phyloP scores from a whole-genome alignment of 306 rosid genomes.

The Prunus campanulata region DNA sequence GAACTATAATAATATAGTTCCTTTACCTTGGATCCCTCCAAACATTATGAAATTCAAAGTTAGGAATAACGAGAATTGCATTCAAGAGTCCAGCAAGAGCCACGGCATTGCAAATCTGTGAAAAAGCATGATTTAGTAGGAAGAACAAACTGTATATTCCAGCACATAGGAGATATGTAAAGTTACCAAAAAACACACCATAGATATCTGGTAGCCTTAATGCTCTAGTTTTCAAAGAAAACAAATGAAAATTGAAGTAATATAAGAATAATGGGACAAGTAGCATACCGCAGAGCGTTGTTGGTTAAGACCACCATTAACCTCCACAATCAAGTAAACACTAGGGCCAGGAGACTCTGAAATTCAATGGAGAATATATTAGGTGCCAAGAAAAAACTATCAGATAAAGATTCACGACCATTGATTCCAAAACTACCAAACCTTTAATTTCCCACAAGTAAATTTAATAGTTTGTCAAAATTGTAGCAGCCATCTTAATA shows the following conservation, averaged over 20 bases:
- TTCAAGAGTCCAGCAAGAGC: conserved; percentile 96
- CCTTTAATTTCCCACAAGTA: neutral
- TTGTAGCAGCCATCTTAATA: neutral
- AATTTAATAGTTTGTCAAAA: neutral
- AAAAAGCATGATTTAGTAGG: neutral
- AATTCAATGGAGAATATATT: conserved; percentile 24
- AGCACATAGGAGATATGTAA: neutral
- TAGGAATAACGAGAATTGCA: conserved; percentile 82
- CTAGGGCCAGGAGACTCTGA: conserved; percentile 56
- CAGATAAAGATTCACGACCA: neutral
- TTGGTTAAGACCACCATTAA: conserved; percentile 97
- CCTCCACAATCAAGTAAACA: conserved; percentile 88
- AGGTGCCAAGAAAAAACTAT: neutral
- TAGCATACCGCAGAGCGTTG: conserved; percentile 83
- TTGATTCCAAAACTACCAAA: conserved; percentile 1
- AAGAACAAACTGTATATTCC: neutral
- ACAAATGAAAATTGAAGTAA: neutral
- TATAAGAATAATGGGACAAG: neutral
- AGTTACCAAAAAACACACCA: neutral
- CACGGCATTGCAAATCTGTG: conserved; percentile 92
- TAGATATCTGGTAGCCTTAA: neutral
- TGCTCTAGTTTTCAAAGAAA: neutral
- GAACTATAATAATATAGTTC: conserved; percentile 6
- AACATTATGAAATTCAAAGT: conserved; percentile 78
- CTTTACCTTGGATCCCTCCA: conserved; percentile 92